phyloP scores from a whole-genome alignment of 2,329 filamentous ascomycete species.

The Pyricularia pennisetigena region DNA sequence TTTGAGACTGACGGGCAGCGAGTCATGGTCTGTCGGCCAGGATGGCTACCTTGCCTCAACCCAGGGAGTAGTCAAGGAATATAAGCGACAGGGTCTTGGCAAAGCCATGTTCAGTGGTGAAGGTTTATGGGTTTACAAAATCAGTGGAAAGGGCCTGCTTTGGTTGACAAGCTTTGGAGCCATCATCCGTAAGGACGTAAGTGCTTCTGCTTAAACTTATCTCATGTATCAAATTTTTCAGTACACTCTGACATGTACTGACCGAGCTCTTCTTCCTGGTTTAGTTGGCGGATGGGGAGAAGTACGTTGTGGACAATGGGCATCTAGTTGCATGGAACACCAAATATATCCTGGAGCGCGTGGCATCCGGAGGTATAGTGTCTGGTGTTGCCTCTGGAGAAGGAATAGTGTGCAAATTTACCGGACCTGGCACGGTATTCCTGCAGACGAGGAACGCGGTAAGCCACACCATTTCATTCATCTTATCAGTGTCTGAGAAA shows the following conservation, averaged over 20 bases:
- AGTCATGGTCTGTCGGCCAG: conserved; percentile 75
- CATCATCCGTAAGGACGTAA: conserved; percentile 86
- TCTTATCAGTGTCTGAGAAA: conserved; percentile 6
- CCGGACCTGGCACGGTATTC: conserved; percentile 81
- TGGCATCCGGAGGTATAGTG: conserved; percentile 86
- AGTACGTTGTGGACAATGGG: conserved; percentile 87
- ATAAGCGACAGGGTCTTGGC: conserved; percentile 73
- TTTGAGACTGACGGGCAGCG: conserved; percentile 60
- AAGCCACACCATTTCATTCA: conserved; percentile 21
- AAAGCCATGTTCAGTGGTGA: conserved; percentile 95
- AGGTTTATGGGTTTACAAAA: conserved; percentile 82
- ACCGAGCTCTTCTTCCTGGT: background rate
- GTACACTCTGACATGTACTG: background rate
- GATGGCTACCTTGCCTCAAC: conserved; percentile 83
- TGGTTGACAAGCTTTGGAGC: conserved; percentile 93
- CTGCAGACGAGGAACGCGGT: conserved; percentile 84
- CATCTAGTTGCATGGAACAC: conserved; percentile 96
- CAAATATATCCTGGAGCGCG: conserved; percentile 83
- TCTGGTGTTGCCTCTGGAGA: conserved; percentile 75
- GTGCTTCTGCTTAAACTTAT: conserved; percentile 20
- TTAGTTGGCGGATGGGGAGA: conserved; percentile 58
- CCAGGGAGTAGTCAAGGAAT: conserved; percentile 78
- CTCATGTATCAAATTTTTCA: conserved; percentile 8
- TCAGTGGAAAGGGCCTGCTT: conserved; percentile 68
- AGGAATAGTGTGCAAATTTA: conserved; percentile 90